These are phyloP conservation scores for Termitomyces sp. DNA, from an alignment of 768 basidiomycete genomes.

Conservation along the genomic window DNA sequence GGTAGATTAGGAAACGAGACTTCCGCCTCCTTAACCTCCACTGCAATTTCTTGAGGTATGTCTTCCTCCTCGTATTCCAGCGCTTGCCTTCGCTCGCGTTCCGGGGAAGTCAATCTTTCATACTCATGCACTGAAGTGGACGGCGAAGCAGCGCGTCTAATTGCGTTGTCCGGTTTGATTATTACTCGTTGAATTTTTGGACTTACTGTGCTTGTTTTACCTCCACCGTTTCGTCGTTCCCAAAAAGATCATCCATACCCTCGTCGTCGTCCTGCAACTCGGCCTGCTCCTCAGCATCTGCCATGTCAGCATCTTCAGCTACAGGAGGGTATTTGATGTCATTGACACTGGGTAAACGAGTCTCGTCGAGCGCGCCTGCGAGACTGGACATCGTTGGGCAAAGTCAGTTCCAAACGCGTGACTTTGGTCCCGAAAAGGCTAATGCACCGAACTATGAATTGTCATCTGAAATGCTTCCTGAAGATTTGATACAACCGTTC, in stretches of 20 bases:
- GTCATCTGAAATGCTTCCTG: not conserved
- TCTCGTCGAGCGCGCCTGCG: conserved; percentile 48
- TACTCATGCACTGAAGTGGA: conserved; percentile 50
- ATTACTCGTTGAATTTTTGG: not conserved
- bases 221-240: conserved; percentile 54
- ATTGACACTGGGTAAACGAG: conserved; percentile 10
- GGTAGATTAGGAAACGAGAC: conserved; percentile 86
- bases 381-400: conserved; percentile 47
- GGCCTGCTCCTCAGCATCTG: conserved; percentile 19
- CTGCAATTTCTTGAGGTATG: conserved; percentile 46
- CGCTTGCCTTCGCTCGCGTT: conserved; percentile 59
- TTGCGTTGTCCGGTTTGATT: not conserved
- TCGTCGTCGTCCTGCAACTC: conserved; percentile 23
- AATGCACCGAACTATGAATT: not conserved
- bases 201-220: conserved; percentile 47
- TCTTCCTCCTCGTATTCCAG: conserved; percentile 84
- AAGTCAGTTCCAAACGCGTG: not conserved
- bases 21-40: conserved; percentile 61
- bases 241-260: conserved; percentile 77
- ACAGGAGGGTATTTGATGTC: conserved; percentile 4
- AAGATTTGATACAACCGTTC: conserved; percentile 4
- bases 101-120: conserved; percentile 59
- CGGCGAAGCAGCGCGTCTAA: conserved; percentile 34
- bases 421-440: not conserved
- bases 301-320: conserved; percentile 36